Evolutionary conservation across 1,284 basidiomycete genomes (phyloP), one percentile per base, ranked within the genome.

Genomic region (Amylostereum areolatum): DNA sequence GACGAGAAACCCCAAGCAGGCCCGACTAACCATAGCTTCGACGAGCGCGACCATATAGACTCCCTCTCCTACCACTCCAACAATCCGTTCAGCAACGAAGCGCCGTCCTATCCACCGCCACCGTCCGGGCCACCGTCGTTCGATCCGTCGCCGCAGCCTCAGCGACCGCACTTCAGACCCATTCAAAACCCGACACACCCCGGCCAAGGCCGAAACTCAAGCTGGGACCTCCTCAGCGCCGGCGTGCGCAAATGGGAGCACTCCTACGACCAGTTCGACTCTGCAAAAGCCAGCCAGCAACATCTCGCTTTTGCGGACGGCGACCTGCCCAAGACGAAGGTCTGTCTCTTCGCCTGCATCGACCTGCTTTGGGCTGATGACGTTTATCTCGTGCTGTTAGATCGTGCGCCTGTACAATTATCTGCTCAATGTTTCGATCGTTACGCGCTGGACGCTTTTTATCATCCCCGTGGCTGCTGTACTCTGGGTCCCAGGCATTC

Each of bases 361-460:
- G 18, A 24, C 37, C 40, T 39, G n/a, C n/a, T 18, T 30, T 18
- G 35, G 44, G n/a, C 35, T 34, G 47, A 34, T 28, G 29, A 28
- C 33, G 12, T 36, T 32, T 10, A 39, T 41, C 41, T 18, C 18
- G 18, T 18, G 18, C 18, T 18, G 18, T 18, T 48, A 85, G 81
- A 62, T 81, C 45, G 63, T 74, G 1, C 77, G 71, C 57, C 59
- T 86, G 3, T 91, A 90, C 65, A 75, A 85, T 56, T 91, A 85
- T 66, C 73, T 90, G n/a, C 59, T 91, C 45, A 85, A 85, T 61
- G 76, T 80, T 6, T 88, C 85, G 10, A 85, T 92, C 62, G 71
- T 91, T 46, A 83, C 89, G 18, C 80, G 91, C 43, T 93, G 90
- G 90, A 71, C 81, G 32, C 57, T 91, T 27, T 92, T 86, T 69